These are phyloP conservation scores for Chaetomium strumarium DNA, from an alignment of 2,329 filamentous ascomycete species.

Conservation along the genomic window DNA sequence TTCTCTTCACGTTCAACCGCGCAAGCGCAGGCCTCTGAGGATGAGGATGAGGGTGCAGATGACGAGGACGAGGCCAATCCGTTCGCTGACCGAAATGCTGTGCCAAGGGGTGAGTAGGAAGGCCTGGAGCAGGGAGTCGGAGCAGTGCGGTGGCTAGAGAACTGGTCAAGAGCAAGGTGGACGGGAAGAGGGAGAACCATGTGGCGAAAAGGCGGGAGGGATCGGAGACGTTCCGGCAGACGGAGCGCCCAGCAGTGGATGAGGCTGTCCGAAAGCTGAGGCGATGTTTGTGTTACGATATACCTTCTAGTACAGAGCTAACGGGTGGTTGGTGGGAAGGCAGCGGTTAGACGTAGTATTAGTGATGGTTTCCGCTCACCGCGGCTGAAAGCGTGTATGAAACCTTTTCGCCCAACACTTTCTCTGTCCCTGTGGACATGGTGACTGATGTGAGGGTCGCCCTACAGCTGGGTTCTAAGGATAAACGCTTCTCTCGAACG, in stretches of 20 bases:
- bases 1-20: slow-evolving; percentile 36
- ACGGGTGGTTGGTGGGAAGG: neutral
- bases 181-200: neutral
- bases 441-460: too few species aligned
- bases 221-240: neutral
- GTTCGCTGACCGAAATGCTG: slow-evolving; percentile 76
- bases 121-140: neutral
- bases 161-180: neutral
- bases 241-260: neutral
- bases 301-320: neutral
- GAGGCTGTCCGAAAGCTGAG: neutral
- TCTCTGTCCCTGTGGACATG: too few species aligned
- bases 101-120: slow-evolving; percentile 39
- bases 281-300: neutral
- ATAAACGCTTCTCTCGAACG: too few species aligned
- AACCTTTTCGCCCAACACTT: too few species aligned
- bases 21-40: slow-evolving; percentile 31
- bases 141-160: neutral
- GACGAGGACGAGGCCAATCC: slow-evolving; percentile 81
- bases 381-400: too few species aligned
- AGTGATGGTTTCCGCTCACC: too few species aligned
- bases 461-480: too few species aligned
- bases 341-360: too few species aligned
- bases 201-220: neutral
- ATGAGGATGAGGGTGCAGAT: slow-evolving; percentile 45